phyloP scores from a whole-genome alignment of 1,139 yeast genomes.

The Arxiozyma telluris region DNA sequence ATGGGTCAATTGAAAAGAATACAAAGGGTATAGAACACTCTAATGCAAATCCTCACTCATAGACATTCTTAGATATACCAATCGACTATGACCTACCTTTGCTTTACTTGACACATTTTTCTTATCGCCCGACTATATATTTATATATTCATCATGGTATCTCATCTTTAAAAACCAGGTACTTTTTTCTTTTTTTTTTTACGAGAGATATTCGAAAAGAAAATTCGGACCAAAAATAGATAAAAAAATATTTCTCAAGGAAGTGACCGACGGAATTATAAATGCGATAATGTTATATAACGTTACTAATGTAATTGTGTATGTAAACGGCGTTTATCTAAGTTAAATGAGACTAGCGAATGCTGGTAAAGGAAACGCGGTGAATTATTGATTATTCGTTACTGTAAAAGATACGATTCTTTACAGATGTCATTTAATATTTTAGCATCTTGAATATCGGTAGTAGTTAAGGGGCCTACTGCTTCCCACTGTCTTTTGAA shows the following conservation, averaged over 20 bases:
- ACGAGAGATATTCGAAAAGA: neutral
- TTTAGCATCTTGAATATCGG: neutral
- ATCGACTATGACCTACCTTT: neutral
- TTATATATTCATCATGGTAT: too few relatives aligned
- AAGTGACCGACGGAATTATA: neutral
- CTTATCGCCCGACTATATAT: neutral
- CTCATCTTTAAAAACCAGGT: too few relatives aligned
- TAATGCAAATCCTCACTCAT: neutral
- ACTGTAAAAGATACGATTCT: conserved; percentile 4
- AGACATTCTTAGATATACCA: neutral
- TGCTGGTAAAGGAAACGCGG: neutral
- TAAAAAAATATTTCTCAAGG: neutral
- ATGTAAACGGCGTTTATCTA: neutral
- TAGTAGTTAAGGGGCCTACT: neutral
- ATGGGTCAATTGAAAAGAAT: neutral
- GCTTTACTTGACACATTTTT: neutral
- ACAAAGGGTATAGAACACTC: neutral
- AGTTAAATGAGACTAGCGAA: neutral
- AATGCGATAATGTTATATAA: neutral
- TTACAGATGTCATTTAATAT: conserved; percentile 1
- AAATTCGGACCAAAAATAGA: neutral
- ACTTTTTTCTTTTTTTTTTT: too few relatives aligned
- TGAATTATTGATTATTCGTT: neutral
- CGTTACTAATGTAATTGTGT: neutral
- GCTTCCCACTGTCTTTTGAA: neutral